These are phyloP conservation scores for Ophiorrhiza pumila DNA, from an alignment of 257 asterid species.

Conservation along the genomic window DNA sequence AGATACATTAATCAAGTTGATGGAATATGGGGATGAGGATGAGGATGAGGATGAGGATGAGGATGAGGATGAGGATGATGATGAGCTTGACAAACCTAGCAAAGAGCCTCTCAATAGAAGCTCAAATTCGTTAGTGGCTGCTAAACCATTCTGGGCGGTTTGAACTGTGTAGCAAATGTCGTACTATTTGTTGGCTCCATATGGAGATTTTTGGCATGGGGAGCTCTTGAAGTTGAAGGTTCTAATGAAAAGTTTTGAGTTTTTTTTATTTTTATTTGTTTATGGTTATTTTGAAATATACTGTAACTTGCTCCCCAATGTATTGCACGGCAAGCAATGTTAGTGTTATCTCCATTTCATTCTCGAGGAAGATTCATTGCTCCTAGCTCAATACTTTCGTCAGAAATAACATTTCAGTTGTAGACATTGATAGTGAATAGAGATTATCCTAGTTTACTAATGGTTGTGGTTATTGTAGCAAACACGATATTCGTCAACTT, in stretches of 20 bases:
- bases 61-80: conserved; percentile 50
- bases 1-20: conserved; percentile 78
- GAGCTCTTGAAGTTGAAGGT: background rate
- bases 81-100: conserved; percentile 28
- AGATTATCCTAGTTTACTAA: background rate
- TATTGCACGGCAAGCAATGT: background rate
- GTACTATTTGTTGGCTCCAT: background rate
- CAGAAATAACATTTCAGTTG: background rate
- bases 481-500: no score
- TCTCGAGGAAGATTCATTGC: background rate
- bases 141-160: conserved; percentile 83
- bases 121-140: conserved; percentile 25
- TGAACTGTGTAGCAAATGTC: conserved; percentile 14
- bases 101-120: conserved; percentile 27
- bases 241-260: background rate
- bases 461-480: background rate
- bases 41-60: conserved; percentile 50
- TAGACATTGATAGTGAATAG: background rate
- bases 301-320: no score
- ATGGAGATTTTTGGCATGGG: background rate
- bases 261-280: no score
- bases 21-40: conserved; percentile 95
- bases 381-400: background rate
- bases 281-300: background rate
- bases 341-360: background rate